These are phyloP conservation scores for Alternaria postmessia DNA, from an alignment of 2,329 filamentous ascomycete genomes.

Conservation along the genomic window DNA sequence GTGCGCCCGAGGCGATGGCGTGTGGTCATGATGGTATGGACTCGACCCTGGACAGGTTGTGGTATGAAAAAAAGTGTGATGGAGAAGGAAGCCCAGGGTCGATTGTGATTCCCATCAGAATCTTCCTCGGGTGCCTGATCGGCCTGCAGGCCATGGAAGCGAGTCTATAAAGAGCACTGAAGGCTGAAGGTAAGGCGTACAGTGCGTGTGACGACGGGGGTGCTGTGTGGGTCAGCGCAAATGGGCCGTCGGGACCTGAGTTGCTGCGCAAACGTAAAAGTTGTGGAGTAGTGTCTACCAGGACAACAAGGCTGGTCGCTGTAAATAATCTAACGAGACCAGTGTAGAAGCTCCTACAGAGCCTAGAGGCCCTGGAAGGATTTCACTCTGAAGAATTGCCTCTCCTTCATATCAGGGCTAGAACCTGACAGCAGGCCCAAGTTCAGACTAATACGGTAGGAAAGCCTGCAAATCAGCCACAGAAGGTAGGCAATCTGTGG, in stretches of 20 bases:
- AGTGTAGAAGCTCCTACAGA: not conserved
- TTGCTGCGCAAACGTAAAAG: not conserved
- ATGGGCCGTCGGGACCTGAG: constrained; percentile 6
- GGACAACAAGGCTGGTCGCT: not conserved
- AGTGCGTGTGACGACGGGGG: constrained; percentile 6
- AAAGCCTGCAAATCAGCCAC: not conserved
- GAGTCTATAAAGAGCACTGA: constrained; percentile 7
- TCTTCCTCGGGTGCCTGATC: not conserved
- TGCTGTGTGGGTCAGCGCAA: constrained; percentile 1
- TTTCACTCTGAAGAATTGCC: not conserved
- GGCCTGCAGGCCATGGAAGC: constrained; percentile 6
- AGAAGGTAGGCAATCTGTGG: not conserved
- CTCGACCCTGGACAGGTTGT: not conserved
- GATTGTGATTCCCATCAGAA: not conserved
- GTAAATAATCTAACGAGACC: not conserved
- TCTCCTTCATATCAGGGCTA: not conserved
- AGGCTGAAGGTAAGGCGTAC: constrained; percentile 1
- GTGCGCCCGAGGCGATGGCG: not conserved
- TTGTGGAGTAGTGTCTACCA: not conserved
- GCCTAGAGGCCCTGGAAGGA: not conserved
- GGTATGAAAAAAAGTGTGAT: constrained; percentile 4
- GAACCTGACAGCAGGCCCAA: not conserved
- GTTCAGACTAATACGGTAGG: not conserved
- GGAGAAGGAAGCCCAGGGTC: not conserved
- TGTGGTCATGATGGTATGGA: constrained; percentile 8